Conservation (phyloP, 306 rosid genomes). For the Begonia peltatifolia region DNA sequence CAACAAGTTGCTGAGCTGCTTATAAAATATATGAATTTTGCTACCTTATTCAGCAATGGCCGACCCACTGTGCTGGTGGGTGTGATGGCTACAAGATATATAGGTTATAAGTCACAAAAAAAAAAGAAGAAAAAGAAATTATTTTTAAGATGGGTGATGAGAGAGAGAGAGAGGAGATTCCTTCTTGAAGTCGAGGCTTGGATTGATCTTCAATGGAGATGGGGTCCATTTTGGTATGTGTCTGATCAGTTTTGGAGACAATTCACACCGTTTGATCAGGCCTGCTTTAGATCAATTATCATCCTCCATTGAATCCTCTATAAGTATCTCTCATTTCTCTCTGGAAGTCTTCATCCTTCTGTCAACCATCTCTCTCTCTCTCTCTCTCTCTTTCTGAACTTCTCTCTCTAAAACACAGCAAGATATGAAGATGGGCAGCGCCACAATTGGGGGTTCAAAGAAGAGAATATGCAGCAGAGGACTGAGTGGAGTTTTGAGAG, state of each 20-base stretch:
- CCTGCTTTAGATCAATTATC: background rate
- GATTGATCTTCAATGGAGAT: too few relatives aligned
- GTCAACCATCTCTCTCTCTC: conserved; percentile 3
- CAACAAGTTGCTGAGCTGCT: background rate
- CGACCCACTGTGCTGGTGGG: conserved; percentile 51
- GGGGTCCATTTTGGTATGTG: background rate
- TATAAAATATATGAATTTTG: conserved; percentile 2
- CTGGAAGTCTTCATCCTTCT: conserved; percentile 10
- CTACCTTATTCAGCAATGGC: conserved; percentile 18
- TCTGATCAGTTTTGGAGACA: conserved; percentile 7
- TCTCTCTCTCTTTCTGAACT: background rate
- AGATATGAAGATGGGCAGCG: conserved; percentile 41
- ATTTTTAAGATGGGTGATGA: background rate
- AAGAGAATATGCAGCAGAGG: conserved; percentile 50
- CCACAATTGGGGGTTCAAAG: conserved; percentile 29
- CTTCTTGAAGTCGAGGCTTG: too few relatives aligned
- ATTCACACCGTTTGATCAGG: background rate
- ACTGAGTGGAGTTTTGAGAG: conserved; percentile 36
- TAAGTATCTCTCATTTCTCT: conserved; percentile 16
- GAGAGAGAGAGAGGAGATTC: too few relatives aligned
- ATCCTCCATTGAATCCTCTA: conserved; percentile 14
- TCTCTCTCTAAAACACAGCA: background rate
- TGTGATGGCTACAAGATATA: background rate
- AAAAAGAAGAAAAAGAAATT: background rate
- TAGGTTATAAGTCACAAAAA: background rate